phyloP scores from a whole-genome alignment of 1,139 yeast species.

The Groenewaldozyma sp. region DNA sequence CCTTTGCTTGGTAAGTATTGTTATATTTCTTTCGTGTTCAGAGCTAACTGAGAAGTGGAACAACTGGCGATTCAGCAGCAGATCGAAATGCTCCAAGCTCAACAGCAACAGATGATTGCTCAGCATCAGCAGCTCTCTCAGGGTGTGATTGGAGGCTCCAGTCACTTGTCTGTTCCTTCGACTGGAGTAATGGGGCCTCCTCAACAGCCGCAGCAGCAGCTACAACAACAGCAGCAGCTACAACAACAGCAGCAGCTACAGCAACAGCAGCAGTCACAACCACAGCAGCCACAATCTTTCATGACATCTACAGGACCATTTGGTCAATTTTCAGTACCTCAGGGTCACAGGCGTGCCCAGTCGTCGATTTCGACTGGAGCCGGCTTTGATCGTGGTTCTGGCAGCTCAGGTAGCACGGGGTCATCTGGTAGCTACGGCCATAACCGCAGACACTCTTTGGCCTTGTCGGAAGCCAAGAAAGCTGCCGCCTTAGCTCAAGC shows the following conservation, averaged over 20 bases:
- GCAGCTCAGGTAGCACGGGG: constrained; percentile 3
- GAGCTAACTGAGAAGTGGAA: constrained; percentile 39
- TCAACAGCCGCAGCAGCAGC: constrained; percentile 6
- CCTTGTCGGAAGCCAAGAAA: constrained; percentile 87
- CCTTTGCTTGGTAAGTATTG: constrained; percentile 61
- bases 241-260: constrained; percentile 12
- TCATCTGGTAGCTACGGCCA: constrained; percentile 46
- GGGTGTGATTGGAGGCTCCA: constrained; percentile 23
- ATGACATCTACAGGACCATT: constrained; percentile 22
- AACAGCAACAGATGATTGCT: constrained; percentile 74
- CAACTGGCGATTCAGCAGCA: constrained; percentile 90
- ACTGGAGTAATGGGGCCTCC: constrained; percentile 20
- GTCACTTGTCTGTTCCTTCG: constrained; percentile 15
- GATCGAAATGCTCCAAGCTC: constrained; percentile 82
- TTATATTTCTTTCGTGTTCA: too few species aligned
- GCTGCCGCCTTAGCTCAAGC: constrained; percentile 93
- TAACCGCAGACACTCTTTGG: constrained; percentile 83
- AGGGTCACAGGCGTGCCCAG: constrained; percentile 28
- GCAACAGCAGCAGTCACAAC: constrained; percentile 13
- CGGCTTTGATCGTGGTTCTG: constrained; percentile 9
- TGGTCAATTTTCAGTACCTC: constrained; percentile 17
- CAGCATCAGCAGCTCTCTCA: constrained; percentile 47
- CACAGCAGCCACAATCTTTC: constrained; percentile 17
- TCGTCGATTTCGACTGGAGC: constrained; percentile 19
- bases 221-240: constrained; percentile 6